phyloP scores from a whole-genome alignment of 2,329 filamentous ascomycete genomes.

The Truncatella angustata region DNA sequence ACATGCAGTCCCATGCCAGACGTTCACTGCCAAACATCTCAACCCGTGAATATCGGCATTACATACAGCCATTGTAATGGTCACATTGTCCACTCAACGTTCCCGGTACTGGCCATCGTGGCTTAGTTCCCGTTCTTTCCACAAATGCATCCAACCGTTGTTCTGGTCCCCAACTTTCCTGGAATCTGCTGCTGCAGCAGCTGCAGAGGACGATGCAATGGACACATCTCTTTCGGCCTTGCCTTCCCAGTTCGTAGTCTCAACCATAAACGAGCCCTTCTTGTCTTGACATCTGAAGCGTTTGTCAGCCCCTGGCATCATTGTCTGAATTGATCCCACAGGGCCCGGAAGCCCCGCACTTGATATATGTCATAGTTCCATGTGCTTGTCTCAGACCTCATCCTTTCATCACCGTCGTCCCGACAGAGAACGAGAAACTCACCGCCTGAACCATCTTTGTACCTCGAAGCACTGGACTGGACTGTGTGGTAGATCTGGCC shows the following conservation, averaged over 20 bases:
- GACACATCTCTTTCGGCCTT: constrained; percentile 20
- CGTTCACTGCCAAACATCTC: too few relatives aligned
- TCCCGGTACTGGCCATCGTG: constrained; percentile 2
- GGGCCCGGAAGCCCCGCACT: background rate
- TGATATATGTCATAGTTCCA: background rate
- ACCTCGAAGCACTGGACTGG: constrained; percentile 56
- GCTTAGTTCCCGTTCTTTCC: constrained; percentile 1
- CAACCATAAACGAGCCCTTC: constrained; percentile 57
- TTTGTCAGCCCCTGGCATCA: background rate
- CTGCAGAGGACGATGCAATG: background rate
- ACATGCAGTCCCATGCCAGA: too few relatives aligned
- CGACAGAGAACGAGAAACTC: too few relatives aligned
- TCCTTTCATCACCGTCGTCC: too few relatives aligned
- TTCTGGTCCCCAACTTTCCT: background rate
- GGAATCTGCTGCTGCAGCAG: background rate
- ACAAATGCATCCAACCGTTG: background rate
- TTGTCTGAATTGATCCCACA: background rate
- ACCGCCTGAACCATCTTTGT: constrained; percentile 60
- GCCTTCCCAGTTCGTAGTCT: constrained; percentile 64
- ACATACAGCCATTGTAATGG: too few relatives aligned
- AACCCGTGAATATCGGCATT: too few relatives aligned
- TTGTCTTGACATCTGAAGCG: constrained; percentile 53
- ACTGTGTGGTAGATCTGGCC: constrained; percentile 43
- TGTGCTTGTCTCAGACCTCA: too few relatives aligned
- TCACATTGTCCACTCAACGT: background rate